A percentile compares a stretch with the other conserved stretches of the same genome.
Evolutionary conservation across 768 basidiomycete genomes (phyloP).

Genomic region (Russula earlei): DNA sequence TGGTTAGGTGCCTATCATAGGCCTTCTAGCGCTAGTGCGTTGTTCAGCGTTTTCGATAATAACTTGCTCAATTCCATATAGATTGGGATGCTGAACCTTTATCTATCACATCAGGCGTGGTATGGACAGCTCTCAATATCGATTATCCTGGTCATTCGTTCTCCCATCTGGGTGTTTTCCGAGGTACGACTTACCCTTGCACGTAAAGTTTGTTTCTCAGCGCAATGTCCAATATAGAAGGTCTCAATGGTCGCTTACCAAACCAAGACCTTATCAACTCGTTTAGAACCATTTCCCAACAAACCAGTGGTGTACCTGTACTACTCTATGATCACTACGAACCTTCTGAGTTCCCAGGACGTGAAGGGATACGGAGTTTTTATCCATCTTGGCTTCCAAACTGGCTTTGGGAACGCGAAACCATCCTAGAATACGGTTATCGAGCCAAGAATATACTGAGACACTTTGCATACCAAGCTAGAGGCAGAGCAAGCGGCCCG

Average conservation of each 20-base stretch:
- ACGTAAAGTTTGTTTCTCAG: background rate
- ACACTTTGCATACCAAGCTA: slow-evolving; percentile 65
- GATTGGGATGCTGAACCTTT: slow-evolving; percentile 61
- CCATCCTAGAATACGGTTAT: slow-evolving; percentile 43
- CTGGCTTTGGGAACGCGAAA: slow-evolving; percentile 32
- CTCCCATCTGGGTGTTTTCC: slow-evolving; percentile 90
- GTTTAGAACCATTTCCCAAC: slow-evolving; percentile 58
- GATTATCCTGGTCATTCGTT: slow-evolving; percentile 98
- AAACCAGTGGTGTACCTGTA: slow-evolving; percentile 68
- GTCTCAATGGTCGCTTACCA: slow-evolving; percentile 86
- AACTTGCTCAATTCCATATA: slow-evolving; percentile 24
- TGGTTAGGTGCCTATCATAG: slow-evolving; percentile 85
- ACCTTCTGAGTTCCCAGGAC: slow-evolving; percentile 31
- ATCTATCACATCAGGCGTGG: slow-evolving; percentile 65
- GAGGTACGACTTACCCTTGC: slow-evolving; percentile 44
- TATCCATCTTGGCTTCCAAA: slow-evolving; percentile 41
- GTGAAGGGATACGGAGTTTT: slow-evolving; percentile 23
- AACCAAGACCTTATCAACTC: slow-evolving; percentile 95
- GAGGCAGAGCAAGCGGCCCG: slow-evolving; percentile 75
- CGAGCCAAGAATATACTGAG: slow-evolving; percentile 58
- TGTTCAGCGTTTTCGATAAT: background rate
- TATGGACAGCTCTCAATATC: slow-evolving; percentile 91
- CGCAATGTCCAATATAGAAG: slow-evolving; percentile 46
- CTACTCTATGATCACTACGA: slow-evolving; percentile 74
- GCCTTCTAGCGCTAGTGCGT: slow-evolving; percentile 51